These are phyloP conservation scores for Pouteria glomerata DNA, from an alignment of 148 eudicot genomes.

Conservation along the genomic window DNA sequence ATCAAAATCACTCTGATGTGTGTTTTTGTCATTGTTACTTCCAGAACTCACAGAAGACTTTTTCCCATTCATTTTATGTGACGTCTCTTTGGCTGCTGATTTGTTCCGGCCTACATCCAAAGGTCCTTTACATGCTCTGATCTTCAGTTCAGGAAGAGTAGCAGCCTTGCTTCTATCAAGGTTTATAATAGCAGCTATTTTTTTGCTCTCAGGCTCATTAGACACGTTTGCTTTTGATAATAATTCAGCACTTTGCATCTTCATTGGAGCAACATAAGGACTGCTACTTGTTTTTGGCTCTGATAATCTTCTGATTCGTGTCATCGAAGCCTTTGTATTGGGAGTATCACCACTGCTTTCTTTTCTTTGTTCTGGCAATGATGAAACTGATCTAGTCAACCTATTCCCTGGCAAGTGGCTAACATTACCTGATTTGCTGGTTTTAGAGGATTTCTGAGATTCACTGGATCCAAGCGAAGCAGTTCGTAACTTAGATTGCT, in stretches of 20 bases:
- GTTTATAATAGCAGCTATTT: constrained; percentile 35
- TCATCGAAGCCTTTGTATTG: constrained; percentile 65
- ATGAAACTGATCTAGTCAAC: constrained; percentile 68
- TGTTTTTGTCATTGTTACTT: constrained; percentile 14
- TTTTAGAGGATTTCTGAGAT: constrained; percentile 46
- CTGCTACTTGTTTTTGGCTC: constrained; percentile 66
- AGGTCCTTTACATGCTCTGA: constrained; percentile 40
- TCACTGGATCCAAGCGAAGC: constrained; percentile 42
- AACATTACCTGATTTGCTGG: constrained; percentile 37
- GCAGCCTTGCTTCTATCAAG: constrained; percentile 58
- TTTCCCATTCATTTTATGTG: constrained; percentile 26
- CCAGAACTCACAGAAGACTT: constrained; percentile 23
- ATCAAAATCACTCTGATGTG: constrained; percentile 40
- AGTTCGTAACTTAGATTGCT: constrained; percentile 73
- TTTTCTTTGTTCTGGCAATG: constrained; percentile 54
- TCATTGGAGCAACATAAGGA: constrained; percentile 35
- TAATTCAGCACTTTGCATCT: constrained; percentile 42
- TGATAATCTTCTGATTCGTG: constrained; percentile 80
- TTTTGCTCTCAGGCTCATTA: constrained; percentile 46
- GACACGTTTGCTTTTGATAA: constrained; percentile 42
- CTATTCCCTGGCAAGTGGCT: constrained; percentile 44
- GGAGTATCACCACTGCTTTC: constrained; percentile 38
- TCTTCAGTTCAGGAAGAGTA: constrained; percentile 62
- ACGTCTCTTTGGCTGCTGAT: constrained; percentile 28
- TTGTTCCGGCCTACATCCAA: constrained; percentile 30